A percentile compares a stretch with the other conserved stretches of the same genome.
These are phyloP conservation scores for Neoscytalidium dimidiatum DNA, from an alignment of 2,329 filamentous ascomycete species.

Conservation along the genomic window DNA sequence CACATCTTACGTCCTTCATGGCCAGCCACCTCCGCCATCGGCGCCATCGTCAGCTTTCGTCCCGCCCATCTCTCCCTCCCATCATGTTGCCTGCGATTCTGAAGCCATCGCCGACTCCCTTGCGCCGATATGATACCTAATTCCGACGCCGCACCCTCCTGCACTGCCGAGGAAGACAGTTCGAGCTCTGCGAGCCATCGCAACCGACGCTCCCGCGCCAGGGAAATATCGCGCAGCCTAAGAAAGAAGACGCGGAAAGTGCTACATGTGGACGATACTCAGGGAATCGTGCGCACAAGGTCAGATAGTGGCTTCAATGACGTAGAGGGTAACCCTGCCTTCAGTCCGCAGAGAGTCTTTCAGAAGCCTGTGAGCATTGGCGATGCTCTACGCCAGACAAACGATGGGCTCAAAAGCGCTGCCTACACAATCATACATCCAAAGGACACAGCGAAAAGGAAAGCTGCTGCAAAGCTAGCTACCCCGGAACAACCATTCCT, in stretches of 20 bases:
- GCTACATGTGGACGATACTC: conserved; percentile 18
- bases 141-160: not conserved
- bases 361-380: conserved; percentile 24
- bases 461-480: conserved; percentile 34
- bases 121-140: not conserved
- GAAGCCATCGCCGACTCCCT: not conserved
- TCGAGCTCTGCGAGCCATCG: not conserved
- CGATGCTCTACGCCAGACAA: conserved; percentile 23
- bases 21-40: not conserved
- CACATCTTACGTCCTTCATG: not conserved
- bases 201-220: not conserved
- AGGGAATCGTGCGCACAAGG: conserved; percentile 4
- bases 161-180: not conserved
- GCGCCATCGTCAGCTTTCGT: not conserved
- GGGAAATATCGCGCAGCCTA: not conserved
- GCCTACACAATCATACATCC: conserved; percentile 34
- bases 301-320: not conserved
- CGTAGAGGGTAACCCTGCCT: conserved; percentile 33
- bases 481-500: conserved; percentile 38
- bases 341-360: conserved; percentile 32
- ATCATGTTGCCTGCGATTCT: not conserved
- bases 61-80: not conserved
- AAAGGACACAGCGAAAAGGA: conserved; percentile 30
- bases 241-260: conserved; percentile 19
- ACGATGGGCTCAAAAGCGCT: conserved; percentile 24